Base-by-base conservation (phyloP, 345 rosid species). In the Crucihimalaya himalaica region DNA sequence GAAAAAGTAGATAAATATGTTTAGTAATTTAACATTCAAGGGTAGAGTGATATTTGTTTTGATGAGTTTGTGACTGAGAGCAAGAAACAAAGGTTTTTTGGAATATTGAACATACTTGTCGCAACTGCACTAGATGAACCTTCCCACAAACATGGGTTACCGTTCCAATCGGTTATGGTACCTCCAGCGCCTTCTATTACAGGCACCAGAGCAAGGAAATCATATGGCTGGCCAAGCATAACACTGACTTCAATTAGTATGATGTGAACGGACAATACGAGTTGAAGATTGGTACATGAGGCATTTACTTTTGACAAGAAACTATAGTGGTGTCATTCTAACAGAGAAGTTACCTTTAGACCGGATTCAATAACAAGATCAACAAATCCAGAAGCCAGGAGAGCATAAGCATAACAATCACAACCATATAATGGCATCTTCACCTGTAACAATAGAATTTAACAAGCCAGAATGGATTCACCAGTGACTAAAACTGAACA, bases 341-440 rank as follows among this genome's bases (percentile, higher is more conserved):
- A 76, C 23, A 13, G 27, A 53, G 8, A 54, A 47, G n/a, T 62
- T 87, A 95, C 98, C 97, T 85, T 86, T 45, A 95, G 88, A 71
- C 96, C 96, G 7, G 98, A 95, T 78, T 95, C 99, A 12, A 92
- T 75, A 35, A 92, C 99, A 56, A 92, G 96, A 88, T 95, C 99
- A 53, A 95, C 99, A 65, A 61, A 85, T 64, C 99, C 99, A 50
- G 98, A 91, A 70, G 99, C 93, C 83, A 95, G 54, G 63, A 95
- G 97, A 37, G 99, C 98, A 78, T 88, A 95, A 61, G 98, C 98
- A 42, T 95, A 92, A 85, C 99, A 95, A 80, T 95, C 99, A 74
- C 99, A 92, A 42, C 99, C 98, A 70, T 95, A 95, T 74, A 95
- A 59, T 25, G 98, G 91, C 63, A 90, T 87, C 66, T 92, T 95